phyloP scores from a whole-genome alignment of 1,284 basidiomycete genomes.

The Puccinia brachypodii region DNA sequence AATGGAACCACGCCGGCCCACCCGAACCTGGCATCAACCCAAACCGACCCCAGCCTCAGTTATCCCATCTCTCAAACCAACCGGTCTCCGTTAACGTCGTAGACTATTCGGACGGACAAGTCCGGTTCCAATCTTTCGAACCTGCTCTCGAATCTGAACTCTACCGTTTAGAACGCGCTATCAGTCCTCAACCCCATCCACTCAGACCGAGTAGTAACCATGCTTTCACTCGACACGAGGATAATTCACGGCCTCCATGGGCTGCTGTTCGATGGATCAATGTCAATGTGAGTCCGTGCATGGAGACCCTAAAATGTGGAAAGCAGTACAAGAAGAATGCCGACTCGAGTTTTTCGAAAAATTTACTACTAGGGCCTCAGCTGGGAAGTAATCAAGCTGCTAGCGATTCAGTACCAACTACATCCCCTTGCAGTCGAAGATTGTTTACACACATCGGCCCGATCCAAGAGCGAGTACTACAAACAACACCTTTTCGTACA shows the following conservation, averaged over 20 bases:
- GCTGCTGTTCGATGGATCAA: conserved; percentile 37
- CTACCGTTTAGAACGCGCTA: not conserved
- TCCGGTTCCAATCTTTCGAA: not conserved
- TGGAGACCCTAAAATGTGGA: not conserved
- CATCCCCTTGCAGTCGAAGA: conserved; percentile 42
- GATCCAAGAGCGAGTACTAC: conserved; percentile 43
- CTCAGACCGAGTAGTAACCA: not conserved
- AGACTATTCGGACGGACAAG: conserved; percentile 31
- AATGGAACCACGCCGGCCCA: conserved; percentile 8
- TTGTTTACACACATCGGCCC: conserved; percentile 28
- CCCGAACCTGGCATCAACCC: conserved; percentile 28
- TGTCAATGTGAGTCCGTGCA: conserved; percentile 31
- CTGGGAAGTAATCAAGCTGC: conserved; percentile 39
- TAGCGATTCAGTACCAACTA: conserved; percentile 11
- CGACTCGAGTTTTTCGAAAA: not conserved
- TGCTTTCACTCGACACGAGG: not conserved
- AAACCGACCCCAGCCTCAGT: conserved; percentile 27
- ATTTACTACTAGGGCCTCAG: conserved; percentile 14
- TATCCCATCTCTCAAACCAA: conserved; percentile 17
- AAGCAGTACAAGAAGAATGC: not conserved
- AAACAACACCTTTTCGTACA: conserved; percentile 40
- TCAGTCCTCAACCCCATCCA: not conserved
- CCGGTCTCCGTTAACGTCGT: conserved; percentile 25
- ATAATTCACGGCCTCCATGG: conserved; percentile 9
- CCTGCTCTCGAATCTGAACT: not conserved